Evolutionary conservation across 140 eudicot genomes (phyloP), one percentile per base, ranked within the genome.

Genomic region (Oenanthe javanica): DNA sequence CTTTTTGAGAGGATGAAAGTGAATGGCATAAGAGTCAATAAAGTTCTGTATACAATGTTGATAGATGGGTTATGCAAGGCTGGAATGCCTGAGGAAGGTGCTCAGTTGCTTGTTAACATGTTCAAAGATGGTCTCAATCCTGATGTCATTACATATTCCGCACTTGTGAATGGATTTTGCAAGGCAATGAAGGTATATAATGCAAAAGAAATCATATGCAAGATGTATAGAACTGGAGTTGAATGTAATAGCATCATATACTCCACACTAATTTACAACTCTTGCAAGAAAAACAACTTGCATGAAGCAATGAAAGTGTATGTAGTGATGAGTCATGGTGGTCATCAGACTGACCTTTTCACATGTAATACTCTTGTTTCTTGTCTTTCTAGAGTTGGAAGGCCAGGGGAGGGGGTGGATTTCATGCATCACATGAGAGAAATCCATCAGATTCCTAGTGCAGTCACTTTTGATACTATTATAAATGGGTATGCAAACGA

Each of bases 91-190:
- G 72, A 46, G 51, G 96, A 90, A 81, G 82, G 89, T 85, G 78
- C 87, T 78, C 81, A 82, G 83, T 82, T 92, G 82, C 83, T 90
- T 75, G 84, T 84, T 73, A 49, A 83, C 77, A 85, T 94, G 96
- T 57, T 75, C 19, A 63, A 84, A 87, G 83, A 83, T 75, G 86
- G 89, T 79, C 49, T 84, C 63, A 25, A n/a, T 84, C 91, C 96
- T 66, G 98, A 94, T 84, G 86, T 94, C 47, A 72, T 94, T 25
- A 90, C 93, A 38, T 94, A 89, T 88, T 91, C 98, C 4, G 91
- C 87, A 47, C 90, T 94, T 76, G 75, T 94, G 73, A 90, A 90
- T 89, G 97, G 96, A 47, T 90, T 89, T 85, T 87, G 86, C 85
- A 89, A 80, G 80, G 87, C 85, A 36, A 97, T 97, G 54, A 92